These are phyloP conservation scores for Magnusiomyces tetraspermus DNA, from an alignment of 1,139 yeast genomes.

Conservation along the genomic window DNA sequence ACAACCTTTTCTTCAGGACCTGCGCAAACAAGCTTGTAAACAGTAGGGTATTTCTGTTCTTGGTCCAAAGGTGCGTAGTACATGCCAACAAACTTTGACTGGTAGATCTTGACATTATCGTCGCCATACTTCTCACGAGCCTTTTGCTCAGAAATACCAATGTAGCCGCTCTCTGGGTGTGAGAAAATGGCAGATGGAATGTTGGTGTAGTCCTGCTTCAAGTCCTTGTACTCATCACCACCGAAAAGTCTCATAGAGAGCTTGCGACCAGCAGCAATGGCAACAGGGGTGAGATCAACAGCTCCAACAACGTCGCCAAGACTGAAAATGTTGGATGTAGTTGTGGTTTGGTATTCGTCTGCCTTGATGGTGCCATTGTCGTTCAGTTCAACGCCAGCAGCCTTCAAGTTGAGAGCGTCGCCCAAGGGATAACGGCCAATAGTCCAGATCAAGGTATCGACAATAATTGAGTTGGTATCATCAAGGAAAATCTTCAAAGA, in stretches of 20 bases:
- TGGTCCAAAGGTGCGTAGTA: slow-evolving; percentile 66
- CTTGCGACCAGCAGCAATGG: slow-evolving; percentile 96
- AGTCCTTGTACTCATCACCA: slow-evolving; percentile 51
- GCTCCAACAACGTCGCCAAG: slow-evolving; percentile 86
- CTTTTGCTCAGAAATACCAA: slow-evolving; percentile 72
- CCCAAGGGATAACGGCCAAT: slow-evolving; percentile 76
- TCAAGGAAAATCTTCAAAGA: slow-evolving; percentile 37
- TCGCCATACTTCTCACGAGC: slow-evolving; percentile 74
- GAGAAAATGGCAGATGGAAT: slow-evolving; percentile 90
- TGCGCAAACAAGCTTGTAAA: slow-evolving; percentile 68
- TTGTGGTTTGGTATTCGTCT: slow-evolving; percentile 82
- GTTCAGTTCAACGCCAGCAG: slow-evolving; percentile 60
- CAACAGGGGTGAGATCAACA: slow-evolving; percentile 93
- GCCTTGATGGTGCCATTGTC: slow-evolving; percentile 49
- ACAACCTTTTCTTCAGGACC: slow-evolving; percentile 88
- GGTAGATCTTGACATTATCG: slow-evolving; percentile 72
- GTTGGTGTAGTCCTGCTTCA: slow-evolving; percentile 70
- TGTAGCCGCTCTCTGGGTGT: slow-evolving; percentile 95
- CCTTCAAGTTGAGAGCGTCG: slow-evolving; percentile 60
- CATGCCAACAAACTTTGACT: slow-evolving; percentile 80
- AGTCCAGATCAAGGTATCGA: slow-evolving; percentile 81
- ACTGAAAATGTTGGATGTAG: slow-evolving; percentile 63
- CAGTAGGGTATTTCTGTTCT: slow-evolving; percentile 77
- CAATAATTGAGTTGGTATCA: neutral
- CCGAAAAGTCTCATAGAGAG: slow-evolving; percentile 88